Percentiles rank a stretch among this genome's conserved stretches.
Conservation (phyloP, 768 basidiomycete genomes). For the Leucocoprinus sp. region DNA sequence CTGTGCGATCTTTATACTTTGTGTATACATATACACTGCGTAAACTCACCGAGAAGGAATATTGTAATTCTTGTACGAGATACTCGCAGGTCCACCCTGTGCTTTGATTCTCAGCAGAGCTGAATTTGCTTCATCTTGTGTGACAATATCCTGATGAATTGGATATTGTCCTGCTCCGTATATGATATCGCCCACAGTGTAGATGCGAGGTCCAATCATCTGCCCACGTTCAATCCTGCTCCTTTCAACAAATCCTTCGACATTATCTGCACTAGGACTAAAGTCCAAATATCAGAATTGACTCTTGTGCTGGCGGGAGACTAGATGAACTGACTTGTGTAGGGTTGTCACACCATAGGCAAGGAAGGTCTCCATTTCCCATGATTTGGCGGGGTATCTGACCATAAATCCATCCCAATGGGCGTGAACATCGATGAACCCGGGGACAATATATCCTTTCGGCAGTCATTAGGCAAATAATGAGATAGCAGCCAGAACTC, state of each 20-base stretch:
- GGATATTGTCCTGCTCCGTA: constrained; percentile 42
- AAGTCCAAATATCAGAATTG: background rate
- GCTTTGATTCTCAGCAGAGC: constrained; percentile 62
- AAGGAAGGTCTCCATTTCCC: constrained; percentile 70
- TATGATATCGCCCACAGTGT: constrained; percentile 59
- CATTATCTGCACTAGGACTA: constrained; percentile 60
- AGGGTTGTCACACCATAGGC: constrained; percentile 71
- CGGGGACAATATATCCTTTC: constrained; percentile 57
- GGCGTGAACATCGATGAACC: constrained; percentile 72
- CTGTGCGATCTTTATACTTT: constrained; percentile 20
- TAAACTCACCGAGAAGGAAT: constrained; percentile 50
- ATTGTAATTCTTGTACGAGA: constrained; percentile 77
- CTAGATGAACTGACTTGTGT: constrained; percentile 49
- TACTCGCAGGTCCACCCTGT: constrained; percentile 61
- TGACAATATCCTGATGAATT: constrained; percentile 56
- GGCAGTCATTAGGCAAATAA: background rate
- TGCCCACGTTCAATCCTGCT: constrained; percentile 61
- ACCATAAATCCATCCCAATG: constrained; percentile 56
- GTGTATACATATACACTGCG: background rate
- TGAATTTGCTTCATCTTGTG: constrained; percentile 52
- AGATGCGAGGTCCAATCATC: constrained; percentile 64
- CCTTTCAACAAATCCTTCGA: constrained; percentile 56
- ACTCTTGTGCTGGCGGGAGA: background rate
- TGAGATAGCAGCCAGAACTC: constrained; percentile 11
- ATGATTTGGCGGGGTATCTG: constrained; percentile 54